Conservation (phyloP, 2,329 filamentous ascomycete species). For the Thermoascus crustaceus region DNA sequence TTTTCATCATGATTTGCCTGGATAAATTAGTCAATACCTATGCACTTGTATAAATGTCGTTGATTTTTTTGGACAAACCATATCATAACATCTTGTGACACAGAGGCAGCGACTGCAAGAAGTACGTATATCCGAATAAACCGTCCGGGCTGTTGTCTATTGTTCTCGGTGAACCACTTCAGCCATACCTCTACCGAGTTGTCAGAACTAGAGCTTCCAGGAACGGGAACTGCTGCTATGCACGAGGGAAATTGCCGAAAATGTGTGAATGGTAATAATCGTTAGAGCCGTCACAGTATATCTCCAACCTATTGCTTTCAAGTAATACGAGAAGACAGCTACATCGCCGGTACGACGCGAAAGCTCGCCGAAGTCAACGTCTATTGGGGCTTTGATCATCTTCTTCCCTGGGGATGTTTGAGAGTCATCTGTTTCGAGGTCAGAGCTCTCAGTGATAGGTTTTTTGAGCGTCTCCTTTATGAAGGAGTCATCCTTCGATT, state of each 20-base stretch:
- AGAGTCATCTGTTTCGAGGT: background rate
- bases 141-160: background rate
- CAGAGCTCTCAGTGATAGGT: background rate
- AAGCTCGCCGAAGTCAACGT: slow-evolving; percentile 5
- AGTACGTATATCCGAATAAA: slow-evolving; percentile 1
- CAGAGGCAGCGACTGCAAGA: background rate
- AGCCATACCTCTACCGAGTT: slow-evolving; percentile 5
- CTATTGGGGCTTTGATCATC: background rate
- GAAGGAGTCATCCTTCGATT: background rate
- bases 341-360: slow-evolving; percentile 7
- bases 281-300: background rate
- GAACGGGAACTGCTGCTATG: background rate
- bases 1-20: slow-evolving; percentile 3
- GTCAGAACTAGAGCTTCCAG: slow-evolving; percentile 2
- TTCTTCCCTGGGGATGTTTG: background rate
- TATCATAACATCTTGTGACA: slow-evolving; percentile 3
- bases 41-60: background rate
- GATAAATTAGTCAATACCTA: background rate
- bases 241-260: slow-evolving; percentile 6
- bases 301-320: slow-evolving; percentile 6
- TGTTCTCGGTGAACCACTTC: slow-evolving; percentile 5
- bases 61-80: slow-evolving; percentile 3
- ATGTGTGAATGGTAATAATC: slow-evolving; percentile 4
- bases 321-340: slow-evolving; percentile 7
- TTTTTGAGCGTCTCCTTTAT: background rate